Percentiles rank a stretch among this genome's conserved stretches.
phyloP scores from a whole-genome alignment of 345 rosid species.

The Brassica napus region DNA sequence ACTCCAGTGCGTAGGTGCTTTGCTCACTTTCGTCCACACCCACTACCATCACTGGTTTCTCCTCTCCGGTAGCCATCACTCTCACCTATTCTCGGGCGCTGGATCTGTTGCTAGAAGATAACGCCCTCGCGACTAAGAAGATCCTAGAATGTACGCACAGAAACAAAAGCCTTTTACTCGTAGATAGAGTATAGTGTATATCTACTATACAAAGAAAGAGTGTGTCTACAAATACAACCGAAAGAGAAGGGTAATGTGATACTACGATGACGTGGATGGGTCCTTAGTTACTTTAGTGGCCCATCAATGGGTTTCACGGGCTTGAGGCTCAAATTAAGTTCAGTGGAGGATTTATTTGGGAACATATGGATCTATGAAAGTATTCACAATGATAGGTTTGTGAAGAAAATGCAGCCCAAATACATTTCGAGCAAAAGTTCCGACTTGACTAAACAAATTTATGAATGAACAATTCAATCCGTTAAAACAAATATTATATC shows the following conservation, averaged over 20 bases:
- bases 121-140: neutral
- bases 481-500: too few species aligned
- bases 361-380: neutral
- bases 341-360: neutral
- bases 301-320: neutral
- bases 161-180: neutral
- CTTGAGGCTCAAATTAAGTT: neutral
- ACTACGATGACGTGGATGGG: constrained; percentile 6
- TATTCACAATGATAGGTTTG: too few species aligned
- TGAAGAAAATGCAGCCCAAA: too few species aligned
- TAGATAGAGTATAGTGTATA: neutral
- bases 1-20: constrained; percentile 75
- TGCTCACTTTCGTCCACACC: constrained; percentile 73
- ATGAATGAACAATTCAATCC: too few species aligned
- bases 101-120: neutral
- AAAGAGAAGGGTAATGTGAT: constrained; percentile 11
- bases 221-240: neutral
- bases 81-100: neutral
- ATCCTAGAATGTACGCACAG: neutral
- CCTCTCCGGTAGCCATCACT: constrained; percentile 46
- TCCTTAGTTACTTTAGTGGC: constrained; percentile 1
- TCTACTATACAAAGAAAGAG: neutral
- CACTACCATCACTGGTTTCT: constrained; percentile 58
- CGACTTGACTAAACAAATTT: too few species aligned
- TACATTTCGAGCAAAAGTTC: too few species aligned